Evolutionary conservation across 2,329 filamentous ascomycete species (phyloP), one percentile per base, ranked within the genome.

Genomic region (Ophiostoma pallidulum): DNA sequence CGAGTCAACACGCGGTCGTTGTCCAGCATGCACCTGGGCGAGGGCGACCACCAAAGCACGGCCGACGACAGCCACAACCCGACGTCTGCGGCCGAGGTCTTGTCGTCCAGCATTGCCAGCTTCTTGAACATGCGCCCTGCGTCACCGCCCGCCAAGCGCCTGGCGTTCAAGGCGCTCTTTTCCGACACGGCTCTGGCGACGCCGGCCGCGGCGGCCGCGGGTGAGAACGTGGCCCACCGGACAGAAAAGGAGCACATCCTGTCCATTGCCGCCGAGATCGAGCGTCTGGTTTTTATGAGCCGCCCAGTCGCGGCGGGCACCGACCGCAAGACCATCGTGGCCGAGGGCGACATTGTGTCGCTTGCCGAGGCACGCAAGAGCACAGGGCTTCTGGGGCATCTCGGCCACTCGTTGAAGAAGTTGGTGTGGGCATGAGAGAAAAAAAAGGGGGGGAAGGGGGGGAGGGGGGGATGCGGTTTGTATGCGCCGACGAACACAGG

Each of bases 341-440:
- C 77, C 54, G 71, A 67, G 52, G 73, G 69, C 0, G 84, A 91
- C 57, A 86, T 98, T 44, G 87, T 98, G 45, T 86, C 84, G 20
- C 63, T 94, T 45, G 80, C 79, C 2, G 89, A 96, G 60, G 92
- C 92, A 48, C 91, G 79, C 73, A 85, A 78, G 69, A 89, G 83
- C 51, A 96, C 91, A 0, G 86, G 89, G 0, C 73, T 94, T 57
- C 64, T 97, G 45, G 91, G 96, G 65, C 83, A 91, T 62, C 66
- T 94, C 59, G 87, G 89, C 2, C 89, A 97, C 69, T 85, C 84
- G 50, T 74, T 97, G 58, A 96, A 95, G 77, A 94, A 87, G 71
- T 67, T 97, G 62, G 89, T 98, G 12, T 97, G 92, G 92, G 77
- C 76, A 20, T 66, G 47, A 58, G 37, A 37, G 33, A 29, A 32